Evolutionary conservation across 371 early-diverging fungal genomes (phyloP).

Genomic region (Actinomucor elegans): DNA sequence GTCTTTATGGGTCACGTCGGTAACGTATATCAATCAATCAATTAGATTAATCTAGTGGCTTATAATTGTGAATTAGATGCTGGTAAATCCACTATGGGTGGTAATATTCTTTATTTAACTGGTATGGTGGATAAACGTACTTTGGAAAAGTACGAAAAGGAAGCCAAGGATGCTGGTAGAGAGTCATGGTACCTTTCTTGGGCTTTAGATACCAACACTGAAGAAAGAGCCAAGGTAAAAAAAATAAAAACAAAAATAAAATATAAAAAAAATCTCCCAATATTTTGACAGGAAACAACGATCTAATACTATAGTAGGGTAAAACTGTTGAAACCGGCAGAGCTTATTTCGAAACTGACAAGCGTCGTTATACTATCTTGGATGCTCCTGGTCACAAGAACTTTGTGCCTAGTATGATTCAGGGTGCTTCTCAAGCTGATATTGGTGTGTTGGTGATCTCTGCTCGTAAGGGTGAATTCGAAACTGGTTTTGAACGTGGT

Average conservation of each 20-base stretch:
- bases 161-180: slow-evolving; percentile 94
- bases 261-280: neutral
- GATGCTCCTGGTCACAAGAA: slow-evolving; percentile 99
- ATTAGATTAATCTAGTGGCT: slow-evolving; percentile 12
- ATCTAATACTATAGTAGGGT: slow-evolving; percentile 54
- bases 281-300: neutral
- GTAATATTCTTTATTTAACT: slow-evolving; percentile 93
- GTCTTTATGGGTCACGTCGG: slow-evolving; percentile 99
- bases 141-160: slow-evolving; percentile 98
- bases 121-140: slow-evolving; percentile 99
- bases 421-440: slow-evolving; percentile 97
- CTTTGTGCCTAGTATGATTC: slow-evolving; percentile 99
- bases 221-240: slow-evolving; percentile 91
- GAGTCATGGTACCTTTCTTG: slow-evolving; percentile 98
- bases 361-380: slow-evolving; percentile 92
- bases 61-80: slow-evolving; percentile 73
- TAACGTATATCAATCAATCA: slow-evolving; percentile 19
- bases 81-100: slow-evolving; percentile 99
- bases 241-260: too few species aligned
- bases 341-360: slow-evolving; percentile 96
- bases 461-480: slow-evolving; percentile 99
- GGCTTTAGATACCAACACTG: slow-evolving; percentile 95
- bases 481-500: slow-evolving; percentile 99
- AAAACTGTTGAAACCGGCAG: slow-evolving; percentile 98
- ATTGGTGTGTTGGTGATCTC: slow-evolving; percentile 97